Conservation (phyloP, 2,329 filamentous ascomycete species). For the Trichoderma hamatum region DNA sequence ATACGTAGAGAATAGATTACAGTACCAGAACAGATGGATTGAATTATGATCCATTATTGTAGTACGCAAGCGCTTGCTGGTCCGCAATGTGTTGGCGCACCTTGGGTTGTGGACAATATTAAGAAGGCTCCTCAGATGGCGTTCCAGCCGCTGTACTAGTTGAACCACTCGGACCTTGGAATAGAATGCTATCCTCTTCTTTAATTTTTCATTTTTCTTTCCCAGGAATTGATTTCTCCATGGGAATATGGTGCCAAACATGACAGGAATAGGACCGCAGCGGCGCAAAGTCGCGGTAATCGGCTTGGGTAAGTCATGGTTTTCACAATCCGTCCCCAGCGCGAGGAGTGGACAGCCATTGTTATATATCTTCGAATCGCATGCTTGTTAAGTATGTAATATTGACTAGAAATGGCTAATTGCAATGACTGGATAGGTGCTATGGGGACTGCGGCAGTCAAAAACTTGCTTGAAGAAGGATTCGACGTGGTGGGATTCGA, state of each 20-base stretch:
- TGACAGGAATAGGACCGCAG: background rate
- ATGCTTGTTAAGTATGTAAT: background rate
- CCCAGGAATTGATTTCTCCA: background rate
- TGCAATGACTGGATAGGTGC: constrained; percentile 34
- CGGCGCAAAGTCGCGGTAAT: constrained; percentile 34
- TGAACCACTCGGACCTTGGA: background rate
- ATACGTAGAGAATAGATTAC: too few relatives aligned
- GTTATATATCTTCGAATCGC: background rate
- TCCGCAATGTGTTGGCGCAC: background rate
- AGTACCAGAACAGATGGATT: too few relatives aligned
- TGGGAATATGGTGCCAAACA: background rate
- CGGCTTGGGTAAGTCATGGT: constrained; percentile 34
- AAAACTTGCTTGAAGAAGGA: constrained; percentile 49
- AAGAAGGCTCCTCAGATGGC: constrained; percentile 2
- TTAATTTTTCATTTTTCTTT: background rate
- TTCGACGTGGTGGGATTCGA: constrained; percentile 51
- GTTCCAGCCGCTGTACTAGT: background rate
- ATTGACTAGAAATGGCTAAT: background rate
- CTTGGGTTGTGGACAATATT: background rate
- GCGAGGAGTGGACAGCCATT: background rate
- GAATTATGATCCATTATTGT: background rate
- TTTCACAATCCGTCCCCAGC: background rate
- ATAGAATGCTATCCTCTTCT: background rate
- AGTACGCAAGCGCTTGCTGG: background rate
- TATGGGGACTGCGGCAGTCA: constrained; percentile 45